These are phyloP conservation scores for Sclerotinia sclerotiorum DNA, from an alignment of 2,329 filamentous ascomycete species.

Conservation along the genomic window DNA sequence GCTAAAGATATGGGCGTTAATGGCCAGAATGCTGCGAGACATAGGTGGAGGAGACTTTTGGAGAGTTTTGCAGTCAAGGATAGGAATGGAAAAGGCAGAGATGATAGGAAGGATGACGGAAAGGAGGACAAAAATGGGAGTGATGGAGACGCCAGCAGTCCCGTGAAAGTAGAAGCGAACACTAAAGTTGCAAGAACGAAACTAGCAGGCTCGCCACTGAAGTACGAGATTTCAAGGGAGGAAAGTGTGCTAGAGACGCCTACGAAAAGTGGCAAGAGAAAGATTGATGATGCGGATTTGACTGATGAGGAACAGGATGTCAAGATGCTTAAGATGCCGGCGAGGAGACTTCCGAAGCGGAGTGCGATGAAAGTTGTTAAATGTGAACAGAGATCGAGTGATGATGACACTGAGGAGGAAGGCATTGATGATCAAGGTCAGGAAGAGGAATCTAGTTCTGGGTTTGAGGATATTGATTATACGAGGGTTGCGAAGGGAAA, in stretches of 20 bases:
- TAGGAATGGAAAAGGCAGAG: neutral
- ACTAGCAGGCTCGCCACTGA: neutral
- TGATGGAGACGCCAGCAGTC: neutral
- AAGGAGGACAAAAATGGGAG: neutral
- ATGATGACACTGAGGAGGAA: neutral
- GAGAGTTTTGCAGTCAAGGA: neutral
- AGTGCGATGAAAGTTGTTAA: neutral
- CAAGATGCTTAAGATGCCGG: constrained; percentile 1
- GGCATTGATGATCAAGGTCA: neutral
- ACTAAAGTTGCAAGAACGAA: neutral
- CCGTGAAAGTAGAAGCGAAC: neutral
- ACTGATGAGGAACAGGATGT: neutral
- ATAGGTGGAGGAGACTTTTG: neutral
- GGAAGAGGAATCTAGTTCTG: neutral
- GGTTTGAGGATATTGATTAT: constrained; percentile 8
- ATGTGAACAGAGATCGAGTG: neutral
- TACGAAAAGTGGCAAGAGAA: neutral
- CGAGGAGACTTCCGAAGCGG: neutral
- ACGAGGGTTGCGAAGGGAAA: neutral
- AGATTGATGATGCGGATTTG: neutral
- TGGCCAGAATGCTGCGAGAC: neutral
- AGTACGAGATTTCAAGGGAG: neutral
- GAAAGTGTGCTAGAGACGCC: neutral
- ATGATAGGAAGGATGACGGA: neutral
- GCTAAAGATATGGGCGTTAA: neutral